A percentile compares a stretch with the other conserved stretches of the same genome.
Conservation (phyloP, 352 stramenopile genomes). For the Globisporangium megalacanthum region DNA sequence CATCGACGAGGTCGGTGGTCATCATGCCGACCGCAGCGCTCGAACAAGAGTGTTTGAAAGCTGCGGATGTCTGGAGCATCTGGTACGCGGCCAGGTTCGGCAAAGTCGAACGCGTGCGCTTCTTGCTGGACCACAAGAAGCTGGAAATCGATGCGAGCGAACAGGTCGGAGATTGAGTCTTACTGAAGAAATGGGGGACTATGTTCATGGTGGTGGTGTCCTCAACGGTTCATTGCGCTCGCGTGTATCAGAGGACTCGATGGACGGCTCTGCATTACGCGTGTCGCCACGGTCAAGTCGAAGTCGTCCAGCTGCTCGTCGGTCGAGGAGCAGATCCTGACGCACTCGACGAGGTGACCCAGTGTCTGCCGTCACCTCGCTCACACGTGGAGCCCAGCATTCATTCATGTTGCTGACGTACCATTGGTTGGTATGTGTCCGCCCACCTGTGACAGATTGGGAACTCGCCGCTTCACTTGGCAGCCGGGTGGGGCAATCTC, state of each 20-base stretch:
- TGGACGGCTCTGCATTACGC: constrained; percentile 66
- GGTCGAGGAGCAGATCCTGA: constrained; percentile 39
- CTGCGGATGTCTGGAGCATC: constrained; percentile 52
- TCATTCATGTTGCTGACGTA: not conserved
- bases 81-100: constrained; percentile 68
- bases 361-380: not conserved
- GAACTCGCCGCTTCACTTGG: constrained; percentile 65
- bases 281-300: constrained; percentile 41
- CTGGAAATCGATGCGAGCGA: constrained; percentile 42
- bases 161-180: constrained; percentile 21
- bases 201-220: not conserved
- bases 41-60: not conserved
- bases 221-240: not conserved
- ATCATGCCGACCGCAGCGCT: not conserved
- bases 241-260: constrained; percentile 27
- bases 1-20: not conserved
- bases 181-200: not conserved
- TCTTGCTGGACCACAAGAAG: constrained; percentile 36
- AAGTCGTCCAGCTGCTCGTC: constrained; percentile 43
- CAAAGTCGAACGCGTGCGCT: constrained; percentile 42
- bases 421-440: too few species aligned
- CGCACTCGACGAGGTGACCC: constrained; percentile 31
- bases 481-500: constrained; percentile 61
- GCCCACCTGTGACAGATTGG: constrained; percentile 25
- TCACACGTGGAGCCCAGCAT: not conserved